phyloP scores from a whole-genome alignment of 2,329 filamentous ascomycete species.

The Cladosporium oxysporum region DNA sequence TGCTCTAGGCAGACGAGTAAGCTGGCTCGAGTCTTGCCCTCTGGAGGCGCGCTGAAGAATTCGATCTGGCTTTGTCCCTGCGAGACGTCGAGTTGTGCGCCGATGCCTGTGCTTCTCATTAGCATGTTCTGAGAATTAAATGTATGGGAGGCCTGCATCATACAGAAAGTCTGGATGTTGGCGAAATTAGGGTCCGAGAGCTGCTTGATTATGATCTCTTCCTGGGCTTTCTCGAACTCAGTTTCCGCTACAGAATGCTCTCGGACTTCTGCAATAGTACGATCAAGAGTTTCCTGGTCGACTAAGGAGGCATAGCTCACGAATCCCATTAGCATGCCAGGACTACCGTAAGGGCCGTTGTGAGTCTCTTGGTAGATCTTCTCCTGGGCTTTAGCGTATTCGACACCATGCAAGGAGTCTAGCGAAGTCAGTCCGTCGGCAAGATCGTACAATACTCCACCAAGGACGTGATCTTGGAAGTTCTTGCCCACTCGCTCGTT shows the following conservation, averaged over 20 bases:
- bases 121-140: background rate
- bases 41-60: slow-evolving; percentile 37
- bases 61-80: slow-evolving; percentile 32
- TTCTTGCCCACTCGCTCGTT: slow-evolving; percentile 56
- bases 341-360: slow-evolving; percentile 38
- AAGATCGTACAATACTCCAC: slow-evolving; percentile 33
- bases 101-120: slow-evolving; percentile 28
- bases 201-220: slow-evolving; percentile 38
- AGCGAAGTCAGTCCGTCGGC: slow-evolving; percentile 35
- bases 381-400: slow-evolving; percentile 38
- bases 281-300: slow-evolving; percentile 31
- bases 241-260: slow-evolving; percentile 39
- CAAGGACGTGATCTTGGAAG: slow-evolving; percentile 44
- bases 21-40: slow-evolving; percentile 35
- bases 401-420: slow-evolving; percentile 39
- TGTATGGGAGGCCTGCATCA: slow-evolving; percentile 21
- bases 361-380: slow-evolving; percentile 38
- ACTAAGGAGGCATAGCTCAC: slow-evolving; percentile 38
- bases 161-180: slow-evolving; percentile 41
- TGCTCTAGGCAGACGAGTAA: slow-evolving; percentile 38
- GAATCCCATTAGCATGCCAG: slow-evolving; percentile 41
- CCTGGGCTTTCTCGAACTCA: slow-evolving; percentile 39
- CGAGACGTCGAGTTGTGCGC: slow-evolving; percentile 35
- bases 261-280: slow-evolving; percentile 35
- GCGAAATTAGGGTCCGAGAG: slow-evolving; percentile 38